phyloP scores from a whole-genome alignment of 2,329 filamentous ascomycete genomes.

The Onygenales sp. region DNA sequence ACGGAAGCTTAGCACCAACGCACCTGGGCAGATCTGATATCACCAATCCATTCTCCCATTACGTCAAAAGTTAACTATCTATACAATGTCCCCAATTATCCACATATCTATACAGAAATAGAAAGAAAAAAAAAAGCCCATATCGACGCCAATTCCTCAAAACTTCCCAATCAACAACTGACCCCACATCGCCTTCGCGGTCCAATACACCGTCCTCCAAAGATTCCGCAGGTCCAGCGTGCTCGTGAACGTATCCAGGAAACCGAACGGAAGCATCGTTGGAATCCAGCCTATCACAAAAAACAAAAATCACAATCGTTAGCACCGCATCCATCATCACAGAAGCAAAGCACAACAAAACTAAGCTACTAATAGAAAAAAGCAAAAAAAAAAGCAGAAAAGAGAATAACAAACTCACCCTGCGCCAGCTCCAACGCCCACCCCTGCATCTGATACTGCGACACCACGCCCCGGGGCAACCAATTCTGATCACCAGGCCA shows the following conservation, averaged over 20 bases:
- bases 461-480: conserved; percentile 59
- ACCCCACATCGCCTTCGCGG: conserved; percentile 63
- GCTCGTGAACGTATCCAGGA: conserved; percentile 68
- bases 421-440: conserved; percentile 76
- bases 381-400: conserved; percentile 7
- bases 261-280: conserved; percentile 84
- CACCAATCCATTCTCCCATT: background rate
- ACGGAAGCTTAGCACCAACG: too few relatives aligned
- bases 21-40: too few relatives aligned
- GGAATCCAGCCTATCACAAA: conserved; percentile 66
- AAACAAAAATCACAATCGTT: background rate
- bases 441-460: conserved; percentile 78
- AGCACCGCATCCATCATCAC: background rate
- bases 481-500: conserved; percentile 61
- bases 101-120: background rate
- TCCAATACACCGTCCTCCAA: conserved; percentile 67
- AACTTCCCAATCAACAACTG: conserved; percentile 66
- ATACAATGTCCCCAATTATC: background rate
- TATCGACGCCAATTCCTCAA: conserved; percentile 25
- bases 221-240: conserved; percentile 79
- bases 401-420: conserved; percentile 2
- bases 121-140: background rate
- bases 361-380: background rate
- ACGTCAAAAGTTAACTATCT: background rate
- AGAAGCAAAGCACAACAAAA: conserved; percentile 28